Evolutionary conservation across 352 stramenopile species (phyloP).

Genomic region (Globisporangium emineosum): DNA sequence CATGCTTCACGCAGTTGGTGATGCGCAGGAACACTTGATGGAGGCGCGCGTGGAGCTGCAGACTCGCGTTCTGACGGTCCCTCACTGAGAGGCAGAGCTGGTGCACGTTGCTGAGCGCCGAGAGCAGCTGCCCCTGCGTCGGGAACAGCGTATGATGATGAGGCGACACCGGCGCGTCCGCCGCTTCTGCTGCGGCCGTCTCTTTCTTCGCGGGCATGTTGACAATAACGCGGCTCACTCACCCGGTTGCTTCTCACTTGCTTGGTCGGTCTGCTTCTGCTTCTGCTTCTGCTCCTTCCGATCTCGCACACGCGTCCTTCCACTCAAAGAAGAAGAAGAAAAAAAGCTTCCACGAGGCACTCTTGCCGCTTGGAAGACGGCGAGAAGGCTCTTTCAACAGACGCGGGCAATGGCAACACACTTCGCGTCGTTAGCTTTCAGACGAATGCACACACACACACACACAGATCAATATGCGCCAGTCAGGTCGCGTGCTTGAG

Average conservation of each 20-base stretch:
- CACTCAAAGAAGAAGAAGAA: neutral
- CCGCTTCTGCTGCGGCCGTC: neutral
- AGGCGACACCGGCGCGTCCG: neutral
- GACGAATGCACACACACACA: neutral
- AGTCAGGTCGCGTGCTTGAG: neutral
- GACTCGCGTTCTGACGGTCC: slow-evolving; percentile 36
- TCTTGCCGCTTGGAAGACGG: neutral
- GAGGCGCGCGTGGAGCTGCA: slow-evolving; percentile 46
- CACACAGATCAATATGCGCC: neutral
- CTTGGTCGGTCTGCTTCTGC: neutral
- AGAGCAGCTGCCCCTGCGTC: slow-evolving; percentile 33
- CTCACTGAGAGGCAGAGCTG: slow-evolving; percentile 39
- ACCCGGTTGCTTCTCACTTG: neutral
- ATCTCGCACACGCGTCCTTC: neutral
- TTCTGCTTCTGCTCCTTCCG: neutral
- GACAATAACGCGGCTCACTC: neutral
- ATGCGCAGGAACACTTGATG: slow-evolving; percentile 51
- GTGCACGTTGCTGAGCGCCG: slow-evolving; percentile 34
- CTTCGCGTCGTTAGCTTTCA: neutral
- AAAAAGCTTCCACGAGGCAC: slow-evolving; percentile 6
- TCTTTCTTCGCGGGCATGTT: slow-evolving; percentile 4
- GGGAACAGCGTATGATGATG: slow-evolving; percentile 19
- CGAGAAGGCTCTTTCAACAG: neutral
- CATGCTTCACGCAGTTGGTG: slow-evolving; percentile 27
- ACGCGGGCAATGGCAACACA: neutral